phyloP scores from a whole-genome alignment of 805 yeast species.

The Saccharomycopsis olivae region DNA sequence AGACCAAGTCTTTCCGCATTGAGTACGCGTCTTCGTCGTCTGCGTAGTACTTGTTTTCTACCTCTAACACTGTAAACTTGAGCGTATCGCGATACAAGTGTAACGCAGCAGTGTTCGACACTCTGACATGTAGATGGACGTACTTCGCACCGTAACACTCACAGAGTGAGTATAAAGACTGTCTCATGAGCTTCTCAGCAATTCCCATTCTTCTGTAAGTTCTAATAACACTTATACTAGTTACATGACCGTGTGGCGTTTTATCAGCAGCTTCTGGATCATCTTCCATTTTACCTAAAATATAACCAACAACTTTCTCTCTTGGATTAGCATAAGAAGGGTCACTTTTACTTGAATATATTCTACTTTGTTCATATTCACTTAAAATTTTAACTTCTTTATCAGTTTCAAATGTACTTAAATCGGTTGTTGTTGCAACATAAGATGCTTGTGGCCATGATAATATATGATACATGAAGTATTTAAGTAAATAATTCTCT shows the following conservation, averaged over 20 bases:
- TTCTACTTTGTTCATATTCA: constrained; percentile 18
- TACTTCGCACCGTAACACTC: constrained; percentile 75
- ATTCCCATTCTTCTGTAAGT: constrained; percentile 91
- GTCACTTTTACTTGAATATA: constrained; percentile 35
- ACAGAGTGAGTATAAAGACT: constrained; percentile 64
- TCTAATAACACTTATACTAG: constrained; percentile 90
- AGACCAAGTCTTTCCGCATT: constrained; percentile 63
- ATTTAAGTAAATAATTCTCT: constrained; percentile 86
- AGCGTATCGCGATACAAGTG: constrained; percentile 84
- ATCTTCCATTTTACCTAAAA: constrained; percentile 92
- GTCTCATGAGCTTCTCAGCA: constrained; percentile 86
- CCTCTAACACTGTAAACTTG: constrained; percentile 66
- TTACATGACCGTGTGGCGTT: constrained; percentile 86
- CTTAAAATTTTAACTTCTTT: constrained; percentile 21
- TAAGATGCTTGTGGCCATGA: constrained; percentile 98
- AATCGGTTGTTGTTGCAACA: constrained; percentile 79
- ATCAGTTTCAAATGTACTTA: constrained; percentile 23
- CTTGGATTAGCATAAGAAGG: constrained; percentile 49
- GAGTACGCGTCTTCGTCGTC: constrained; percentile 98
- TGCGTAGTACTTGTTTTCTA: constrained; percentile 86
- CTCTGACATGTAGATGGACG: constrained; percentile 88
- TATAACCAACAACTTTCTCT: constrained; percentile 91
- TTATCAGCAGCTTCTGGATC: constrained; percentile 69
- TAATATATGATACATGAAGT: constrained; percentile 84
- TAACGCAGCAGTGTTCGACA: constrained; percentile 87